Percentiles rank a stretch among this genome's conserved stretches.
Conservation (phyloP, 2,329 filamentous ascomycete species). For the Alternaria sp. region DNA sequence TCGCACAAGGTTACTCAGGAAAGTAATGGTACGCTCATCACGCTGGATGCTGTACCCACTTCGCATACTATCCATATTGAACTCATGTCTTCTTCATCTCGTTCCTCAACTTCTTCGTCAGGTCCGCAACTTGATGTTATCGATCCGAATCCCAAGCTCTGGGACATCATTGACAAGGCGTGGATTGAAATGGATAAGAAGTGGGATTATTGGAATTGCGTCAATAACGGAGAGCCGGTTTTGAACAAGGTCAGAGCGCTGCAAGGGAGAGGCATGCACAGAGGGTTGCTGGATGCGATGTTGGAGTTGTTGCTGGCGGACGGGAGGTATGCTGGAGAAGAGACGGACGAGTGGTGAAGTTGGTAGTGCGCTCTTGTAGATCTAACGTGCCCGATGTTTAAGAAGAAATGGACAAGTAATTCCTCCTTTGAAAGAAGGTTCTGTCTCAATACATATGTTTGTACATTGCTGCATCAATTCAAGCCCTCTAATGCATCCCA, state of each 20-base stretch:
- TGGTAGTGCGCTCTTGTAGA: not conserved
- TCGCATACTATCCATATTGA: constrained; percentile 39
- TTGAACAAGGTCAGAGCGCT: constrained; percentile 41
- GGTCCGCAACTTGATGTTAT: constrained; percentile 45
- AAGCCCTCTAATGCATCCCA: not conserved
- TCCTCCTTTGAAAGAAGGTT: not conserved
- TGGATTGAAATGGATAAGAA: constrained; percentile 45
- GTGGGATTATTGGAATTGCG: constrained; percentile 42
- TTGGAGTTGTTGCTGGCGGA: constrained; percentile 48
- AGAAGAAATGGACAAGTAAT: not conserved
- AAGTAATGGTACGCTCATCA: constrained; percentile 40
- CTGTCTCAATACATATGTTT: not conserved
- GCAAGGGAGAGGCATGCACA: constrained; percentile 36
- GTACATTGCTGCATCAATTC: not conserved
- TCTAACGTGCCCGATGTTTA: not conserved
- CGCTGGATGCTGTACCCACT: constrained; percentile 31
- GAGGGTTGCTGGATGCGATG: constrained; percentile 43
- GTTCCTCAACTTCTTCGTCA: constrained; percentile 20
- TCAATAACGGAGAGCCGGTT: constrained; percentile 39
- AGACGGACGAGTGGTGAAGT: not conserved
- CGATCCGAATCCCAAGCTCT: constrained; percentile 41
- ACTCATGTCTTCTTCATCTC: constrained; percentile 35
- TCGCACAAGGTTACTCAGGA: constrained; percentile 23
- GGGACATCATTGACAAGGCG: constrained; percentile 39
- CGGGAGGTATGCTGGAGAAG: constrained; percentile 36